Base-by-base conservation (phyloP, 2,329 filamentous ascomycete species). In the Cucurbitaria berberidis region DNA sequence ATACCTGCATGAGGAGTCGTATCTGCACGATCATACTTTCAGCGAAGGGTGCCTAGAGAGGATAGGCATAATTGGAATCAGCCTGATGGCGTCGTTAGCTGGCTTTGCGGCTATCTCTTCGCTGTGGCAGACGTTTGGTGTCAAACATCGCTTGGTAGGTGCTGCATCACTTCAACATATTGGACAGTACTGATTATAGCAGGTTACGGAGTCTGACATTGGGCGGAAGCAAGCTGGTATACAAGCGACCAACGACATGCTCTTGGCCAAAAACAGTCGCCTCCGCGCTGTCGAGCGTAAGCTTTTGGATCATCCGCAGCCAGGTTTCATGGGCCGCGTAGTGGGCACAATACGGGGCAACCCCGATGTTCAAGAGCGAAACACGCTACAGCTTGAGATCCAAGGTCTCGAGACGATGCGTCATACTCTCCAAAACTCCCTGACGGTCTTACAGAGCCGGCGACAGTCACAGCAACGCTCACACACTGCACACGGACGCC, bases 101-200 rank as follows among this genome's bases (percentile, higher is more conserved):
- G 91, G 91, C 0, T 96, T 96, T 66, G 91, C 91, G 5, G 90
- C 90, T n/a, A 89, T 96, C 29, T 93, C 89, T 21, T 89, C 89
- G 1, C 86, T 92, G 1, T 96, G 91, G 90, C 89, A 96, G 68
- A 90, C 86, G 0, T 91, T 96, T 74, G 84, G 86, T 21, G 85
- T 86, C 26, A 84, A 83, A 34, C 78, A 84, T 40, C 81, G 83
- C 26, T 84, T 84, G 3, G 84, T 81, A 57, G 63, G 74, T 60
- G 4, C 30, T n/a, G 30, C 16, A 16, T 16, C 15, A 34, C 13
- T 16, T 34, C 30, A n/a, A 15, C 22, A 5, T n/a, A 2, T 24
- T 34, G 6, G 2, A 22, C 7, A 13, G 41, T 57, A 34, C 67
- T 72, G 22, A 74, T 42, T 2, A 38, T 15, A 1, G 16, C 45